Base-by-base conservation (phyloP, 345 rosid species). In the Geranium brycei region DNA sequence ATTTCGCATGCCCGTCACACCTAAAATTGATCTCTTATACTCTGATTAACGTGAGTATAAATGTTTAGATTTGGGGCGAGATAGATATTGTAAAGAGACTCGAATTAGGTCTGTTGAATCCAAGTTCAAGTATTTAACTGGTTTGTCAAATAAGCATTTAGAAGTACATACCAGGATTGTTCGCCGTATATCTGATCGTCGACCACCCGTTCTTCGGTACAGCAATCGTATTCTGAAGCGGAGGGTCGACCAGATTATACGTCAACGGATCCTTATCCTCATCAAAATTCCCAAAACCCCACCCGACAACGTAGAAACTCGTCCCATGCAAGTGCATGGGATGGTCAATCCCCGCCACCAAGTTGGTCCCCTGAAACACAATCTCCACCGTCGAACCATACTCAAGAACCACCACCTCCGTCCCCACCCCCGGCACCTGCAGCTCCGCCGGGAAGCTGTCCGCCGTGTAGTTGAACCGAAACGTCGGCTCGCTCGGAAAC, bases 141-240 rank as follows among this genome's bases (percentile, higher is more conserved):
- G 41, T 35, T 23, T 1, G 28, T 23, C 28, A 1, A 23, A 2
- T 62, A 31, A 32, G 5, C n/a, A 62, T 62, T n/a, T n/a, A n/a
- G n/a, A n/a, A 23, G n/a, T 56, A 61, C 58, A 16, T 59, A 69
- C 80, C 81, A 13, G 78, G 81, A 57, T 77, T 77, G 8, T 57
- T 17, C 1, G 81, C 81, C 19, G 7, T 60, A 62, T 73, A 77
- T 64, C 81, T 63, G 51, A 77, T 71, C 3, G 78, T 53, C 23
- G 57, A 6, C 81, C 81, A 77, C 11, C 81, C 81, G 16, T 66
- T 73, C 47, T 31, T 70, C 7, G 81, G 81, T 14, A 73, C 77
- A 14, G 66, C 60, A 10, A 66, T 60, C n/a, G 72, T 73, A 66
- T 71, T 77, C 35, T 57, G 35, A 11, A 31, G 59, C 1, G 80